Evolutionary conservation across 768 basidiomycete genomes (phyloP).

Genomic region (Tremella yokohamensis): DNA sequence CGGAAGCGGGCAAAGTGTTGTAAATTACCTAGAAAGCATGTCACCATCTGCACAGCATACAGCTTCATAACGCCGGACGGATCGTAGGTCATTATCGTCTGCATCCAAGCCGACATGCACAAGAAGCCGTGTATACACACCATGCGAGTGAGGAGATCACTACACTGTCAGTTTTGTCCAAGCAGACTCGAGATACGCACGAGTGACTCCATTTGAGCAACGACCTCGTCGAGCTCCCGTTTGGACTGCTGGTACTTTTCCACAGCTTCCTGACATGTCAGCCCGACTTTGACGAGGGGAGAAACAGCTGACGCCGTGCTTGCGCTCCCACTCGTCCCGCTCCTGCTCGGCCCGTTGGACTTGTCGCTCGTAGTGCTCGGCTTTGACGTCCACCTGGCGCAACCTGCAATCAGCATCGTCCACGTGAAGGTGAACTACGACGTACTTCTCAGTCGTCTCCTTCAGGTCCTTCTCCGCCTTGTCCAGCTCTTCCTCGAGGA

Average conservation of each 20-base stretch:
- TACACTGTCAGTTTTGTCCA: not conserved
- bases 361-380: slow-evolving; percentile 95
- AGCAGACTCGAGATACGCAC: slow-evolving; percentile 25
- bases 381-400: slow-evolving; percentile 95
- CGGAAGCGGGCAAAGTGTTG: not conserved
- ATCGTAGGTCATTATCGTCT: too few relatives aligned
- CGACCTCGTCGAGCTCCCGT: slow-evolving; percentile 78
- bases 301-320: slow-evolving; percentile 70
- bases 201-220: slow-evolving; percentile 67
- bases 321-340: slow-evolving; percentile 88
- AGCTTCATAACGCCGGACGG: too few relatives aligned
- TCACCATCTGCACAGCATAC: not conserved
- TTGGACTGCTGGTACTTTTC: slow-evolving; percentile 71
- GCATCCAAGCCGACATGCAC: slow-evolving; percentile 1
- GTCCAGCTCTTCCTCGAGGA: slow-evolving; percentile 94
- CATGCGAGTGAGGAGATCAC: slow-evolving; percentile 4
- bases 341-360: slow-evolving; percentile 81
- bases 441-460: slow-evolving; percentile 94
- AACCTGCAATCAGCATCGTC: slow-evolving; percentile 57
- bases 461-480: slow-evolving; percentile 92
- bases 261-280: slow-evolving; percentile 60
- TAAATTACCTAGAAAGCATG: not conserved
- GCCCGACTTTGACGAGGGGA: not conserved
- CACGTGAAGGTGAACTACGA: slow-evolving; percentile 24
- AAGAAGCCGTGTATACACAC: not conserved